phyloP scores from a whole-genome alignment of 2,329 filamentous ascomycete genomes.

The Talaromyces sp. region DNA sequence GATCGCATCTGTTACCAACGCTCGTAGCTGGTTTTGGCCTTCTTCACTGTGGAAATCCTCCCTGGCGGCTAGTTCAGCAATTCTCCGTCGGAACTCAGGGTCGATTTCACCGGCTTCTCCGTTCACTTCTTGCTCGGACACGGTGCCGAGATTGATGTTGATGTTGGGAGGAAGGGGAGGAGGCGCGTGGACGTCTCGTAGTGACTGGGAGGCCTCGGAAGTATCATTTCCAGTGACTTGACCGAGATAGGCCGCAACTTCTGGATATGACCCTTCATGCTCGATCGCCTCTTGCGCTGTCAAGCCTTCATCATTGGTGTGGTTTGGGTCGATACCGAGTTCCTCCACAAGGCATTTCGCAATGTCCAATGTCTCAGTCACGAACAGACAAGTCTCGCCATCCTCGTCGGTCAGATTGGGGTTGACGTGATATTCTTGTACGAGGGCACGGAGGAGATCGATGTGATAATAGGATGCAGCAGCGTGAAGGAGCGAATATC shows the following conservation, averaged over 20 bases:
- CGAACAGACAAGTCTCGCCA: conserved; percentile 88
- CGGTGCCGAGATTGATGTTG: conserved; percentile 69
- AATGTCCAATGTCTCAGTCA: conserved; percentile 74
- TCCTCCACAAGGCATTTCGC: conserved; percentile 79
- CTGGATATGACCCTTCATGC: conserved; percentile 70
- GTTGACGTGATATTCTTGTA: conserved; percentile 71
- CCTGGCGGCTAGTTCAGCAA: conserved; percentile 80
- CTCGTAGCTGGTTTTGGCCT: conserved; percentile 72
- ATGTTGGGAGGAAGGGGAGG: conserved; percentile 71
- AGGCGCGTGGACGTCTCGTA: conserved; percentile 40
- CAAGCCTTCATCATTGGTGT: conserved; percentile 67
- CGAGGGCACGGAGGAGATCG: conserved; percentile 68
- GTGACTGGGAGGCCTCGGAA: conserved; percentile 19
- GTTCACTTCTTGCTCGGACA: conserved; percentile 54
- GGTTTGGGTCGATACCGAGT: conserved; percentile 62
- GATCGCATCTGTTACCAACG: conserved; percentile 76
- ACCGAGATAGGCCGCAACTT: conserved; percentile 67
- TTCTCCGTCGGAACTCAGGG: conserved; percentile 75
- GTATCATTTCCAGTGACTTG: conserved; percentile 28
- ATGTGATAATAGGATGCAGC: conserved; percentile 88
- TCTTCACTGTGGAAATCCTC: conserved; percentile 78
- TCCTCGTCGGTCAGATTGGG: conserved; percentile 85
- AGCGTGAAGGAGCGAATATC: conserved; percentile 91
- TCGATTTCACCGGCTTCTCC: conserved; percentile 63
- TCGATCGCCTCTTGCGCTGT: conserved; percentile 78